phyloP scores from a whole-genome alignment of 2,329 filamentous ascomycete species.

The Pseudogymnoascus sp. region DNA sequence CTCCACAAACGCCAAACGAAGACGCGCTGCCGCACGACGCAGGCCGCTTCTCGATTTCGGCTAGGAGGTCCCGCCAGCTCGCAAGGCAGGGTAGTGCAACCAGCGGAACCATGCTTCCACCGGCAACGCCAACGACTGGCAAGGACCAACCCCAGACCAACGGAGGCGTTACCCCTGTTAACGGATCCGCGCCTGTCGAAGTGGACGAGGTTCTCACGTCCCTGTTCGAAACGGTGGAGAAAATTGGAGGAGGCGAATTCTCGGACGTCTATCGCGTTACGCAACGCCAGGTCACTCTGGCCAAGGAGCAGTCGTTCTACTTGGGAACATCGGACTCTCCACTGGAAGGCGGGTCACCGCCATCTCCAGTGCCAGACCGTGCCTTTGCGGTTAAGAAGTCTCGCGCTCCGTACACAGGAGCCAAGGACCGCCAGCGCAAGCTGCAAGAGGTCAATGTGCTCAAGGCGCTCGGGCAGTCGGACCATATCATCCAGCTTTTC shows the following conservation, averaged over 20 bases:
- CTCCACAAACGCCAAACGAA: slow-evolving; percentile 75
- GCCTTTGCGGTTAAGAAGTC: slow-evolving; percentile 94
- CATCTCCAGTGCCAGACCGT: slow-evolving; percentile 45
- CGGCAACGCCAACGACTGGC: slow-evolving; percentile 71
- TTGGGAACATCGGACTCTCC: slow-evolving; percentile 39
- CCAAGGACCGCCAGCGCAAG: slow-evolving; percentile 73
- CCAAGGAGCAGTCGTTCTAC: slow-evolving; percentile 35
- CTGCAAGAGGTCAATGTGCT: slow-evolving; percentile 77
- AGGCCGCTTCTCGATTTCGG: slow-evolving; percentile 75
- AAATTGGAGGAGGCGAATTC: slow-evolving; percentile 83
- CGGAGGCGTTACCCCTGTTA: slow-evolving; percentile 60
- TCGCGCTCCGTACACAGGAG: slow-evolving; percentile 68
- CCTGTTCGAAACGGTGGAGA: slow-evolving; percentile 73
- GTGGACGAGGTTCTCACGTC: slow-evolving; percentile 66
- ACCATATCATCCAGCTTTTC: slow-evolving; percentile 78
- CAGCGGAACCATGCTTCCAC: slow-evolving; percentile 46
- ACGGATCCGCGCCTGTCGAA: slow-evolving; percentile 61
- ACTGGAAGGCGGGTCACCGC: slow-evolving; percentile 42
- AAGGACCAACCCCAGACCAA: slow-evolving; percentile 47
- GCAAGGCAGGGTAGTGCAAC: slow-evolving; percentile 27
- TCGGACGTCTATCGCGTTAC: slow-evolving; percentile 83
- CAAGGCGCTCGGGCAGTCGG: slow-evolving; percentile 65
- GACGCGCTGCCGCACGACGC: slow-evolving; percentile 68
- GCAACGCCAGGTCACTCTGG: slow-evolving; percentile 31
- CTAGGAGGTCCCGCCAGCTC: slow-evolving; percentile 32